phyloP scores from a whole-genome alignment of 345 rosid species.

The Citrus australasica region DNA sequence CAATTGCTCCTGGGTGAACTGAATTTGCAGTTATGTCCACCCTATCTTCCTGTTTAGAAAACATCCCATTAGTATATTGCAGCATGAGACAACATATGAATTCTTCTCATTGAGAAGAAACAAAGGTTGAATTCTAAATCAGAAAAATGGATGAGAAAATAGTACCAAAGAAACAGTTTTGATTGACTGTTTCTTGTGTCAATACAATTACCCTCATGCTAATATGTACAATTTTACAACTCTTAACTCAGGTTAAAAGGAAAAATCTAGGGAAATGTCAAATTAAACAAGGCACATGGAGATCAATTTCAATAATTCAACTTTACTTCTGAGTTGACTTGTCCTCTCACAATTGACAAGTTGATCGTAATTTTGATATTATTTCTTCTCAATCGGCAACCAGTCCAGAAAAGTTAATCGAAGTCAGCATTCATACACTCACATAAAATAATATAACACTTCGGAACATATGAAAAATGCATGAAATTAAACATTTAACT shows the following conservation, averaged over 20 bases:
- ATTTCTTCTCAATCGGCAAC: background rate
- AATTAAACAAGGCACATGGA: too few relatives aligned
- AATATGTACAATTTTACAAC: too few relatives aligned
- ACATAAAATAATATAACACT: background rate
- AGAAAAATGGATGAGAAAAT: background rate
- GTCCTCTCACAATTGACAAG: background rate
- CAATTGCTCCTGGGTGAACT: constrained; percentile 64
- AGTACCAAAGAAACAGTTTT: too few relatives aligned
- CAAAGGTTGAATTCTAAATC: too few relatives aligned
- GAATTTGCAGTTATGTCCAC: constrained; percentile 62
- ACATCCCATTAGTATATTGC: background rate
- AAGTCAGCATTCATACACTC: background rate
- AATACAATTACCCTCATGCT: too few relatives aligned
- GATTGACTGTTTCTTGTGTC: too few relatives aligned
- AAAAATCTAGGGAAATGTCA: too few relatives aligned
- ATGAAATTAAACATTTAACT: too few relatives aligned
- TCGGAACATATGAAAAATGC: background rate
- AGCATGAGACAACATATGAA: background rate
- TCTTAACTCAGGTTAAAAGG: too few relatives aligned
- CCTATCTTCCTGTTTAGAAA: constrained; percentile 42
- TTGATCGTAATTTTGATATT: background rate
- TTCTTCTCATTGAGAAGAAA: too few relatives aligned
- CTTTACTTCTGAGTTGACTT: background rate
- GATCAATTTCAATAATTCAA: background rate
- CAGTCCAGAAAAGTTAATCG: background rate